Evolutionary conservation across 345 rosid species (phyloP).

Genomic region (Arabis alpina): DNA sequence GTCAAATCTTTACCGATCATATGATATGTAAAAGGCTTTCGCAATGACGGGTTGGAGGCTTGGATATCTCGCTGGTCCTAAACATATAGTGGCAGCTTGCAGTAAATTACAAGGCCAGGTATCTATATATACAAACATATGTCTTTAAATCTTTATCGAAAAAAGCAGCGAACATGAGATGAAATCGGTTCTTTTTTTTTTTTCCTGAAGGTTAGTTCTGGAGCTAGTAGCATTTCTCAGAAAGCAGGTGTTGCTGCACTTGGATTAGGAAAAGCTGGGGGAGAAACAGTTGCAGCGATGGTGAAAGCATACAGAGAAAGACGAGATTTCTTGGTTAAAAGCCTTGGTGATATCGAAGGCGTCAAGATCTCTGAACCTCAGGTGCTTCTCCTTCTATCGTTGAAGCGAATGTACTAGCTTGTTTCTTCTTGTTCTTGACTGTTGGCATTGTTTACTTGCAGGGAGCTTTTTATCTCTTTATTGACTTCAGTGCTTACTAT

Average conservation of each 20-base stretch:
- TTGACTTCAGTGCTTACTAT: conserved; percentile 81
- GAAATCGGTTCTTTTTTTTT: neutral
- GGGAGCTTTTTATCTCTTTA: conserved; percentile 97
- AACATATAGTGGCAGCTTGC: conserved; percentile 89
- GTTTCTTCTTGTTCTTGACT: conserved; percentile 23
- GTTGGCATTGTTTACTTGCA: conserved; percentile 42
- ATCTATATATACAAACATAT: conserved; percentile 6
- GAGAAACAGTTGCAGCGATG: conserved; percentile 82
- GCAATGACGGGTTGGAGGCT: conserved; percentile 99
- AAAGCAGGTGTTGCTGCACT: conserved; percentile 92
- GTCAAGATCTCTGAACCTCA: conserved; percentile 87
- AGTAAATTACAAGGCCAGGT: conserved; percentile 99
- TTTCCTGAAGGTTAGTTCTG: conserved; percentile 71
- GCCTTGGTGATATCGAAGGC: conserved; percentile 77
- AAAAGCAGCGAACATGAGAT: neutral
- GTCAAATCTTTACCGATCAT: conserved; percentile 12
- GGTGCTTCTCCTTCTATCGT: conserved; percentile 46
- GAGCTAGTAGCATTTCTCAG: conserved; percentile 92
- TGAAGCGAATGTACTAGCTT: neutral
- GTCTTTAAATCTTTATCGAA: neutral
- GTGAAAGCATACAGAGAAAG: conserved; percentile 90
- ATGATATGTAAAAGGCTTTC: conserved; percentile 72
- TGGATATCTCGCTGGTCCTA: conserved; percentile 94
- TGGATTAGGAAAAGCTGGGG: conserved; percentile 95
- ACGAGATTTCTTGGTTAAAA: conserved; percentile 83